phyloP scores from a whole-genome alignment of 2,329 filamentous ascomycete species.

The Leptographium wingfieldii region DNA sequence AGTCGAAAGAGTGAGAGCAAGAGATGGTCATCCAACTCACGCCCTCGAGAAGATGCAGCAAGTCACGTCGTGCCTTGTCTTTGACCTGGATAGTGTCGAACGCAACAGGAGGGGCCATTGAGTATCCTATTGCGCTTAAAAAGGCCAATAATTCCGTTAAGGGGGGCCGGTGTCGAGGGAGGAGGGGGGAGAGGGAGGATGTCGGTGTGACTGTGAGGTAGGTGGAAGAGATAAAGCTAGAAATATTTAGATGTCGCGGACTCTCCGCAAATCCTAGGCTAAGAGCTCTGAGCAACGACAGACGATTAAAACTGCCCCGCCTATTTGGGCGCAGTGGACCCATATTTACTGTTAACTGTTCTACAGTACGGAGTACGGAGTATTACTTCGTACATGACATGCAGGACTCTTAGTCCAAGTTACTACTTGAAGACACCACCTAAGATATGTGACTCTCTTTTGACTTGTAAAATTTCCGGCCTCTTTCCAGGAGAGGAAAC shows the following conservation, averaged over 20 bases:
- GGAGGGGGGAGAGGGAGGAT: not conserved
- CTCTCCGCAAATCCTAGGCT: not conserved
- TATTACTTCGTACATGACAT: no score
- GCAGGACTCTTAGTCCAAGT: no score
- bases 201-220: not conserved
- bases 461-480: no score
- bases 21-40: conserved; percentile 47
- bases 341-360: not conserved
- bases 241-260: not conserved
- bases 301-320: not conserved
- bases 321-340: not conserved
- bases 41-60: conserved; percentile 83
- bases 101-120: conserved; percentile 55
- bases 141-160: not conserved
- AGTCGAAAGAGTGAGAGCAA: conserved; percentile 10
- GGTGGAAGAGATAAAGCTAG: not conserved
- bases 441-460: no score
- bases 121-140: not conserved
- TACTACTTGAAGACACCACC: no score
- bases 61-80: conserved; percentile 74
- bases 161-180: not conserved
- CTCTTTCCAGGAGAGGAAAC: no score
- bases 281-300: not conserved
- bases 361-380: not conserved
- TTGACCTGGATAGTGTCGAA: conserved; percentile 67